Conservation (phyloP, 768 basidiomycete genomes). For the Russula brevipes region DNA sequence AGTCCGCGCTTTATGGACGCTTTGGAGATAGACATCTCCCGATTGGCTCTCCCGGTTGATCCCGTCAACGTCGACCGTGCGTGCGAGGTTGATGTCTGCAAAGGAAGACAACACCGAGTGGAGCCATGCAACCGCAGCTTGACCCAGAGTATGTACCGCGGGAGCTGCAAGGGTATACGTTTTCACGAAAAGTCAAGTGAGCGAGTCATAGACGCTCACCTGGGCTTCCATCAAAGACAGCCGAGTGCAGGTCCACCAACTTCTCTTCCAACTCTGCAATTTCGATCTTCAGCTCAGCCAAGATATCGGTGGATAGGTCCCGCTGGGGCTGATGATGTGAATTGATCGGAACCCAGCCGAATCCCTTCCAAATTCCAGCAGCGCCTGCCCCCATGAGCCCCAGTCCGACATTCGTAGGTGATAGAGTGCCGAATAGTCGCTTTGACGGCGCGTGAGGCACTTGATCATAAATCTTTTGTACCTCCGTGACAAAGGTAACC, state of each 20-base stretch:
- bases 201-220: slow-evolving; percentile 20
- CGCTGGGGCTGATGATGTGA: slow-evolving; percentile 43
- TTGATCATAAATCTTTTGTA: slow-evolving; percentile 51
- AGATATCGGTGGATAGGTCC: slow-evolving; percentile 42
- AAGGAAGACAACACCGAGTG: slow-evolving; percentile 54
- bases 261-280: slow-evolving; percentile 48
- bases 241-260: slow-evolving; percentile 34
- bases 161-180: slow-evolving; percentile 12
- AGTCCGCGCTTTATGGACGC: slow-evolving; percentile 62
- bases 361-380: slow-evolving; percentile 76
- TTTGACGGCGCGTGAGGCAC: slow-evolving; percentile 36
- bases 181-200: slow-evolving; percentile 1
- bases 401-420: slow-evolving; percentile 58
- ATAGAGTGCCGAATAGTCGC: slow-evolving; percentile 57
- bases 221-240: slow-evolving; percentile 24
- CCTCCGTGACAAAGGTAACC: slow-evolving; percentile 60
- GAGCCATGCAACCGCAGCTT: slow-evolving; percentile 50
- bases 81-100: slow-evolving; percentile 71
- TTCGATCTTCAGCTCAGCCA: slow-evolving; percentile 48
- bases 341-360: slow-evolving; percentile 67
- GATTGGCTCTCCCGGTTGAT: slow-evolving; percentile 45
- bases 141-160: slow-evolving; percentile 38
- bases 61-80: slow-evolving; percentile 79
- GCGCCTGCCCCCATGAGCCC: slow-evolving; percentile 78
- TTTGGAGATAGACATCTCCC: slow-evolving; percentile 53